A percentile compares a stretch with the other conserved stretches of the same genome.
Evolutionary conservation across 352 stramenopile genomes (phyloP).

Genomic region (Aphanomyces cochlioides): DNA sequence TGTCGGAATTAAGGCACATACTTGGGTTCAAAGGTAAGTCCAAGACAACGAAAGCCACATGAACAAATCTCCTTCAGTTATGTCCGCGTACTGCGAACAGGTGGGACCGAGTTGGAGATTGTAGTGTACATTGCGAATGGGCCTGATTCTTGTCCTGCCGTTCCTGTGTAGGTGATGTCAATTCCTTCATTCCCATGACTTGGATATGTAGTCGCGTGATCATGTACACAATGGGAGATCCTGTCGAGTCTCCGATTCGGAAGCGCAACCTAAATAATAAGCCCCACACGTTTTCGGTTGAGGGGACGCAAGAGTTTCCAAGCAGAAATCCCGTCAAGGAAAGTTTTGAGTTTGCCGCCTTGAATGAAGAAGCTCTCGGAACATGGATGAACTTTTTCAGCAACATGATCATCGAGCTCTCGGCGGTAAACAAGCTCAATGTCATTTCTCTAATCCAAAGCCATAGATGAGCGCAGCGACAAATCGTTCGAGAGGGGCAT

Average conservation of each 20-base stretch:
- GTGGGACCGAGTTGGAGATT: neutral
- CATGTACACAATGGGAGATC: conserved; percentile 19
- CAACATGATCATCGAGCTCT: conserved; percentile 15
- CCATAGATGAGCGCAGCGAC: no score
- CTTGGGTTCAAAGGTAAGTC: conserved; percentile 10
- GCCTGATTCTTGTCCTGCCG: neutral
- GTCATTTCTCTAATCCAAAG: no score
- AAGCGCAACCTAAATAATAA: conserved; percentile 28
- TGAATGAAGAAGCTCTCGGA: neutral
- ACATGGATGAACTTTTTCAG: conserved; percentile 27
- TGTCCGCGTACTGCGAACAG: conserved; percentile 5
- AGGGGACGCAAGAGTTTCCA: neutral
- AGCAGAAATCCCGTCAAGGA: neutral
- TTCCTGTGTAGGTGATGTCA: neutral
- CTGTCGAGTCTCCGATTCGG: neutral
- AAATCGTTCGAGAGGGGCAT: no score
- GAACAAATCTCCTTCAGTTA: neutral
- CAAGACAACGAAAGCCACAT: neutral
- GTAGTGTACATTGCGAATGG: conserved; percentile 15
- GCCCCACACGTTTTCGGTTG: conserved; percentile 21
- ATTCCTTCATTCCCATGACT: neutral
- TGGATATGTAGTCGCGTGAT: neutral
- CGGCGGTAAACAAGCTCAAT: neutral
- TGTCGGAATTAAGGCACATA: conserved; percentile 21
- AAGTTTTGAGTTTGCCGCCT: conserved; percentile 21